Evolutionary conservation across 73 alveolate genomes (phyloP).

Genomic region (Paramecium bursaria): DNA sequence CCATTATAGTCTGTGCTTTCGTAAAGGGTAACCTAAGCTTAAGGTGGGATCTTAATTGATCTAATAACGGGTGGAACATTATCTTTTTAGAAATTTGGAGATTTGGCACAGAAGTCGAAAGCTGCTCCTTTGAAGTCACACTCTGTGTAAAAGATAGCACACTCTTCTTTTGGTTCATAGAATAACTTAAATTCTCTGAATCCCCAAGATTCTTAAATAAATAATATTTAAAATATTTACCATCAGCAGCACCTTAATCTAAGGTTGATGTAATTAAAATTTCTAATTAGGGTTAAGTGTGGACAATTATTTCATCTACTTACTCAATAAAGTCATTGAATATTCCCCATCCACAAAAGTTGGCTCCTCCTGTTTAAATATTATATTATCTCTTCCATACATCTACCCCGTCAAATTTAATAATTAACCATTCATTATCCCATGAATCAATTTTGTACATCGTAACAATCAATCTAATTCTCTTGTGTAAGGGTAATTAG

Average conservation of each 20-base stretch:
- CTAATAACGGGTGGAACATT: slow-evolving; percentile 18
- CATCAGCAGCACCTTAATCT: slow-evolving; percentile 43
- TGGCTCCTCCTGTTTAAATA: not conserved
- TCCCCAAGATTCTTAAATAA: slow-evolving; percentile 54
- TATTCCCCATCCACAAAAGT: slow-evolving; percentile 18
- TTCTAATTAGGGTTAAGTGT: not conserved
- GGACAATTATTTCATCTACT: slow-evolving; percentile 22
- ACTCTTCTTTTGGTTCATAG: slow-evolving; percentile 50
- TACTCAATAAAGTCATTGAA: not conserved
- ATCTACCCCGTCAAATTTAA: not conserved
- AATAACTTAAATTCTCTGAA: slow-evolving; percentile 58
- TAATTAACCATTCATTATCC: slow-evolving; percentile 17
- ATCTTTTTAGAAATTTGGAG: slow-evolving; percentile 47
- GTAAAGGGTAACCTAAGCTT: slow-evolving; percentile 23
- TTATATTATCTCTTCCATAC: not conserved
- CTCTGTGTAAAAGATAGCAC: slow-evolving; percentile 46
- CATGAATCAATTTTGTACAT: slow-evolving; percentile 38
- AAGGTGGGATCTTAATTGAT: slow-evolving; percentile 46
- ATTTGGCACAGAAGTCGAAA: slow-evolving; percentile 39
- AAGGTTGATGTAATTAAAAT: slow-evolving; percentile 36
- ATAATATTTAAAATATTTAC: not conserved
- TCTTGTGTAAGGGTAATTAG: slow-evolving; percentile 27
- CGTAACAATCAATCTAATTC: slow-evolving; percentile 26
- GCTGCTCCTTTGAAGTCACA: slow-evolving; percentile 39
- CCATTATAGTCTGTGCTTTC: slow-evolving; percentile 36